Evolutionary conservation across 352 stramenopile genomes (phyloP), one percentile per base, ranked within the genome.

Genomic region (Phytopythium montanum): DNA sequence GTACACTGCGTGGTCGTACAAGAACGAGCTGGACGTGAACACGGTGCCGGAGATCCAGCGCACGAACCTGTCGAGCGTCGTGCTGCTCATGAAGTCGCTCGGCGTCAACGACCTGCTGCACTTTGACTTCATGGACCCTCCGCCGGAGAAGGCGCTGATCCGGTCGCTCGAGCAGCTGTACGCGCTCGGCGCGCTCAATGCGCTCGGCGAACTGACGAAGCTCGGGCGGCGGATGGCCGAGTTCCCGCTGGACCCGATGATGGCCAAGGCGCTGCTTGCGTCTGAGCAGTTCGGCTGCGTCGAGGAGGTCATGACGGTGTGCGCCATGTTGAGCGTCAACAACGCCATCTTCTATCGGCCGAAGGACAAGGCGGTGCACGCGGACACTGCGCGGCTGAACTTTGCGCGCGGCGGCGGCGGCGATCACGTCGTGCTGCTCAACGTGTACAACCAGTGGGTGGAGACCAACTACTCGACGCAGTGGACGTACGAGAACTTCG

Each of bases 51-150:
- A 99, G 73, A 99, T 99, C 58, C 83, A 99, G 64, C 76, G 97
- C 19, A 99, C 97, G 14, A 99, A 99, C 66, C 87, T 99, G 64
- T 86, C 88, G 13, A 99, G 96, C 72, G 97, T 99, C 5, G 97
- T 99, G 57, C 77, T 99, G 39, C 89, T 99, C 68, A 92, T 99
- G 59, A 99, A 99, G 75, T 98, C 87, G 64, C 82, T 99, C 4
- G 98, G 98, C 5, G 99, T 99, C 68, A 97, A 99, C 68, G 97
- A 99, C 73, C 71, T 99, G 52, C 72, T 99, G 21, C 83, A 99
- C 67, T 99, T 99, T 65, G 98, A 99, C 75, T 99, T 99, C 64
- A 99, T 99, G 96, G 98, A 99, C 75, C 87, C 96, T 19, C 98
- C 98, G 19, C 97, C 98, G 5, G 90, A 98, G 44, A 98, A 99